These are phyloP conservation scores for Pythium rhizo-oryzae DNA, from an alignment of 352 stramenopile genomes.

Conservation along the genomic window DNA sequence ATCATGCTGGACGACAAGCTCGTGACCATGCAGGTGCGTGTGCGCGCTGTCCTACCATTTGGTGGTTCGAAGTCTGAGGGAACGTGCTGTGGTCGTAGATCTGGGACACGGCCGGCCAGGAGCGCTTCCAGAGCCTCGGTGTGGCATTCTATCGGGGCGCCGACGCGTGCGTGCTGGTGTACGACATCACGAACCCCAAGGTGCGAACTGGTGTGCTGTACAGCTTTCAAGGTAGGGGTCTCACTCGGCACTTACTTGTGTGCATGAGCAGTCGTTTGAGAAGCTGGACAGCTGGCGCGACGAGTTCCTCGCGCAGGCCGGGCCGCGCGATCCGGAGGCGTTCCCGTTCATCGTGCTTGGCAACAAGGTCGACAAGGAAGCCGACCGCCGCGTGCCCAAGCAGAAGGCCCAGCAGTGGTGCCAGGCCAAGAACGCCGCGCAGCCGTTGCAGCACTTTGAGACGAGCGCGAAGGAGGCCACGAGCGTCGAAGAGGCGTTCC, in stretches of 20 bases:
- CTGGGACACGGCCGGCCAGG: slow-evolving; percentile 99
- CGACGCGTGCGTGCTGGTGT: slow-evolving; percentile 98
- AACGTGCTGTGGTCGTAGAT: slow-evolving; percentile 79
- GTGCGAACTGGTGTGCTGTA: slow-evolving; percentile 20
- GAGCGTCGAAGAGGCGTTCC: slow-evolving; percentile 97
- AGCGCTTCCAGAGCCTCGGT: slow-evolving; percentile 98
- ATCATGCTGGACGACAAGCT: slow-evolving; percentile 95
- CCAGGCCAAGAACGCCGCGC: slow-evolving; percentile 79
- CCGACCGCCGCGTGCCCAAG: slow-evolving; percentile 84
- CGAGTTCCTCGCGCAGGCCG: slow-evolving; percentile 96
- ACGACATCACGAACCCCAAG: slow-evolving; percentile 98
- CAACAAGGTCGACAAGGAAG: slow-evolving; percentile 98
- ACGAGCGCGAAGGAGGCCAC: slow-evolving; percentile 97
- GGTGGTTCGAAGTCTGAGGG: neutral
- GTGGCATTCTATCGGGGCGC: slow-evolving; percentile 98
- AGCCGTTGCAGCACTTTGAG: slow-evolving; percentile 97
- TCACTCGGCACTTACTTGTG: too few relatives aligned
- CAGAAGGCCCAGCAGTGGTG: slow-evolving; percentile 95
- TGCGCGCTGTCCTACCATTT: neutral
- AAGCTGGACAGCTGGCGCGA: slow-evolving; percentile 97
- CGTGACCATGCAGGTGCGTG: slow-evolving; percentile 91
- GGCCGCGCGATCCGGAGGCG: slow-evolving; percentile 85
- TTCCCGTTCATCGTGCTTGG: slow-evolving; percentile 99
- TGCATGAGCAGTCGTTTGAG: slow-evolving; percentile 91
- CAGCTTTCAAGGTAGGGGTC: neutral